Conservation (phyloP, 345 rosid species). For the Aegle marmelos region DNA sequence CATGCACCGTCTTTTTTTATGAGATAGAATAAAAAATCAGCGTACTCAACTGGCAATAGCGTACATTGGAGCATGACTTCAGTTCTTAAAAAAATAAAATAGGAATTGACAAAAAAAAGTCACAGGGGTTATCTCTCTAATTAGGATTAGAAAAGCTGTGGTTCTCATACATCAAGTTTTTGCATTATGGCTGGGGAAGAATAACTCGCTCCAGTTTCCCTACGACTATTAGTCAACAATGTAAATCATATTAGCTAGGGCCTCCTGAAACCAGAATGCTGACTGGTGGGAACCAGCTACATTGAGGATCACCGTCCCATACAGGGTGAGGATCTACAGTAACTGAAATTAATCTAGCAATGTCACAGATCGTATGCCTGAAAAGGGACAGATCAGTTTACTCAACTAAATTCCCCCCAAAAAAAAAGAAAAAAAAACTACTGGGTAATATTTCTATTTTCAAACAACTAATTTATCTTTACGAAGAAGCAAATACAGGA, state of each 20-base stretch:
- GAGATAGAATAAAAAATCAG: neutral
- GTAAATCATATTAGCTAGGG: too few relatives aligned
- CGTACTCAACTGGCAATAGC: neutral
- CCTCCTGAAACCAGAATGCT: too few relatives aligned
- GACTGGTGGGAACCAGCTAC: too few relatives aligned
- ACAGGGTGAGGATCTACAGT: too few relatives aligned
- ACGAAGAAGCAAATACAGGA: too few relatives aligned
- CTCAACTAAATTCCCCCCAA: neutral
- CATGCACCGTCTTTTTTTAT: neutral
- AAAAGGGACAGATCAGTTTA: too few relatives aligned
- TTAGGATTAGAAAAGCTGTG: neutral
- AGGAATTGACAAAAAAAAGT: too few relatives aligned
- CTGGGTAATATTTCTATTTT: neutral
- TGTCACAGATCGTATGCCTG: too few relatives aligned
- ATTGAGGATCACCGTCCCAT: too few relatives aligned
- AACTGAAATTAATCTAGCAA: too few relatives aligned
- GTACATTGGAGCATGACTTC: neutral
- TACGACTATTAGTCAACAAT: too few relatives aligned
- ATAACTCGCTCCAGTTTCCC: neutral
- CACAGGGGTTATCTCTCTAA: neutral
- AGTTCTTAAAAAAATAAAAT: too few relatives aligned
- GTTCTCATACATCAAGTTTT: neutral
- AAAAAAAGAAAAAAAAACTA: neutral
- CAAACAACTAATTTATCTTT: neutral
- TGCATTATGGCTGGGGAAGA: neutral